phyloP scores from a whole-genome alignment of 1,284 basidiomycete genomes.

The Serendipita sp. region DNA sequence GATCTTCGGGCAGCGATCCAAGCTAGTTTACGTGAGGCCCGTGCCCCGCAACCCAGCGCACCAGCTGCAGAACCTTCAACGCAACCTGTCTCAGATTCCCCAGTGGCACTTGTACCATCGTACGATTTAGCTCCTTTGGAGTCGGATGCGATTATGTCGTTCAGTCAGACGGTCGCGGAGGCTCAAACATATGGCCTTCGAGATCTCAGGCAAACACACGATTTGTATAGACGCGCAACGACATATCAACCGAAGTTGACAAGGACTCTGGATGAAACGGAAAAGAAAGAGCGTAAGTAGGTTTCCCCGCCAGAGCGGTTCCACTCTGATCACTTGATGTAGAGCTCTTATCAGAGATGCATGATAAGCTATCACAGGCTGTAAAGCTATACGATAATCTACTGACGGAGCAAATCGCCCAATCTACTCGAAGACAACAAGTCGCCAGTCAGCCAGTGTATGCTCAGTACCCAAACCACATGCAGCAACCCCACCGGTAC shows the following conservation, averaged over 20 bases:
- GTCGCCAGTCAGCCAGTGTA: constrained; percentile 17
- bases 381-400: constrained; percentile 82
- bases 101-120: constrained; percentile 36
- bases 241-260: constrained; percentile 71
- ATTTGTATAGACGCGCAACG: constrained; percentile 75
- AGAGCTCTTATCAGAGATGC: constrained; percentile 86
- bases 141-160: constrained; percentile 72
- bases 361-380: constrained; percentile 81
- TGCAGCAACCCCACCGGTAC: constrained; percentile 9
- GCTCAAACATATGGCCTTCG: constrained; percentile 63
- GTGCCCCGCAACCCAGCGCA: constrained; percentile 64
- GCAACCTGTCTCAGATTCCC: constrained; percentile 29
- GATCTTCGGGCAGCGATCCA: constrained; percentile 92
- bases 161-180: constrained; percentile 79
- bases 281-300: constrained; percentile 69
- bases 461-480: constrained; percentile 18
- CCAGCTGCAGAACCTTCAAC: constrained; percentile 38
- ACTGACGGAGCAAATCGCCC: constrained; percentile 69
- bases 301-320: background rate
- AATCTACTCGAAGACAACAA: constrained; percentile 28
- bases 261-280: constrained; percentile 73
- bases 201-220: constrained; percentile 64
- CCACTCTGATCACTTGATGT: constrained; percentile 9
- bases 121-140: constrained; percentile 72
- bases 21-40: constrained; percentile 79